Conservation (phyloP, 106 monocot genomes). For the Vanilla planifolia region DNA sequence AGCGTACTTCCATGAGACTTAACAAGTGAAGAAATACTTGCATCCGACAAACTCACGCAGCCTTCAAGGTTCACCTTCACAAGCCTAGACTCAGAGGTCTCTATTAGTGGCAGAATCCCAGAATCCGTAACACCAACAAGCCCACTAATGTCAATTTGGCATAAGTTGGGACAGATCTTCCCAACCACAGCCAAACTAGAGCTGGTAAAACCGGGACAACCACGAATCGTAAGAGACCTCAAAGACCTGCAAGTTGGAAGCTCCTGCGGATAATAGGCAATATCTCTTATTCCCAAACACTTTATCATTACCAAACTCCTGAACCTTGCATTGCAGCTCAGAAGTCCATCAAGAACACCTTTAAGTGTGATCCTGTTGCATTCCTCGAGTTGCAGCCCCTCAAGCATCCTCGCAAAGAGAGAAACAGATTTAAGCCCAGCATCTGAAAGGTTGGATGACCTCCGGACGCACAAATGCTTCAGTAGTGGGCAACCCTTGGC, state of each 20-base stretch:
- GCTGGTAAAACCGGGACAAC: slow-evolving; percentile 62
- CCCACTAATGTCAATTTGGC: slow-evolving; percentile 54
- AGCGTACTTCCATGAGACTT: slow-evolving; percentile 57
- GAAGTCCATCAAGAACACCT: slow-evolving; percentile 40
- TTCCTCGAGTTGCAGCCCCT: slow-evolving; percentile 61
- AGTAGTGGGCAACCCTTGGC: slow-evolving; percentile 61
- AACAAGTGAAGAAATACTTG: slow-evolving; percentile 29
- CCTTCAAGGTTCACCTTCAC: slow-evolving; percentile 55
- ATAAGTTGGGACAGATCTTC: slow-evolving; percentile 52
- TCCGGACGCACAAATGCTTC: slow-evolving; percentile 38
- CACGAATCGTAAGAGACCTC: slow-evolving; percentile 41
- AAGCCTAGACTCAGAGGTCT: slow-evolving; percentile 35
- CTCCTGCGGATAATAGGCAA: slow-evolving; percentile 5
- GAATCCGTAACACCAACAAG: slow-evolving; percentile 47
- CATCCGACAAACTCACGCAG: slow-evolving; percentile 61
- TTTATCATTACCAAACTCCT: slow-evolving; percentile 47
- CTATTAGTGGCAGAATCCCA: slow-evolving; percentile 46
- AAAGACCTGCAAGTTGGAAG: slow-evolving; percentile 42
- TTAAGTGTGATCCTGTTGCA: slow-evolving; percentile 54
- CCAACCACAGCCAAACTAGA: slow-evolving; percentile 49
- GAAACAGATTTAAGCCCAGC: slow-evolving; percentile 40
- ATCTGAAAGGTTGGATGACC: slow-evolving; percentile 52
- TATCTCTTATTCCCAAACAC: slow-evolving; percentile 73
- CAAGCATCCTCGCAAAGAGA: slow-evolving; percentile 28
- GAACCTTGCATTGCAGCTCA: slow-evolving; percentile 28